phyloP scores from a whole-genome alignment of 2,329 filamentous ascomycete genomes.

The Corinectria fuckeliana region DNA sequence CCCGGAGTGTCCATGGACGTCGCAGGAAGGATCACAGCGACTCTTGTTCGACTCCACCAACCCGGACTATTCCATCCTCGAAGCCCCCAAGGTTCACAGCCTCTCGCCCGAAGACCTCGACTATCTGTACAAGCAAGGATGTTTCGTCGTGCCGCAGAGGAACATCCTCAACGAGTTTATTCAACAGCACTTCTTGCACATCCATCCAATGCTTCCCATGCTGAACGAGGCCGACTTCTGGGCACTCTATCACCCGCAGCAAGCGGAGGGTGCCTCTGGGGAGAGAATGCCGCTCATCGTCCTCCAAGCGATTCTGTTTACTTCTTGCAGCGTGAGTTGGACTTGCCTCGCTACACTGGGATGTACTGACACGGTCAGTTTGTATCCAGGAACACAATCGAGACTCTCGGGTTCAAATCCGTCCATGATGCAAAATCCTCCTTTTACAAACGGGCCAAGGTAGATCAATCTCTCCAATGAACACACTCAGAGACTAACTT shows the following conservation, averaged over 20 bases:
- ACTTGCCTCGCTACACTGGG: background rate
- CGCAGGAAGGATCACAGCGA: background rate
- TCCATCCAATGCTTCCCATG: slow-evolving; percentile 39
- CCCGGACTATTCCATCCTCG: slow-evolving; percentile 34
- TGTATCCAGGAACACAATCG: slow-evolving; percentile 24
- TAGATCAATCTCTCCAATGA: background rate
- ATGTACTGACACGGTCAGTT: slow-evolving; percentile 19
- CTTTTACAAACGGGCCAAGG: slow-evolving; percentile 34
- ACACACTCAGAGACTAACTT: background rate
- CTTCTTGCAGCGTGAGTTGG: slow-evolving; percentile 25
- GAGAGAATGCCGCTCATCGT: slow-evolving; percentile 31
- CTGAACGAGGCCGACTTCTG: slow-evolving; percentile 36
- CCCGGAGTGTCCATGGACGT: background rate
- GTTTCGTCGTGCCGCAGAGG: slow-evolving; percentile 36
- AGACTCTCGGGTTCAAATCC: slow-evolving; percentile 31
- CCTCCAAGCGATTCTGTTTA: slow-evolving; percentile 31
- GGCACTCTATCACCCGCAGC: slow-evolving; percentile 30
- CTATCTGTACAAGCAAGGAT: slow-evolving; percentile 36
- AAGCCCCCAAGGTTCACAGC: slow-evolving; percentile 26
- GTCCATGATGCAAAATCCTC: slow-evolving; percentile 34
- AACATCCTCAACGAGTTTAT: slow-evolving; percentile 36
- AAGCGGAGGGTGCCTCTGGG: slow-evolving; percentile 4
- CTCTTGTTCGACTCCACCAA: slow-evolving; percentile 16
- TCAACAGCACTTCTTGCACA: slow-evolving; percentile 38
- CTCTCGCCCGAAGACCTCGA: slow-evolving; percentile 32